phyloP scores from a whole-genome alignment of 495 filamentous ascomycete species.

The Lindgomyces ingoldianus region DNA sequence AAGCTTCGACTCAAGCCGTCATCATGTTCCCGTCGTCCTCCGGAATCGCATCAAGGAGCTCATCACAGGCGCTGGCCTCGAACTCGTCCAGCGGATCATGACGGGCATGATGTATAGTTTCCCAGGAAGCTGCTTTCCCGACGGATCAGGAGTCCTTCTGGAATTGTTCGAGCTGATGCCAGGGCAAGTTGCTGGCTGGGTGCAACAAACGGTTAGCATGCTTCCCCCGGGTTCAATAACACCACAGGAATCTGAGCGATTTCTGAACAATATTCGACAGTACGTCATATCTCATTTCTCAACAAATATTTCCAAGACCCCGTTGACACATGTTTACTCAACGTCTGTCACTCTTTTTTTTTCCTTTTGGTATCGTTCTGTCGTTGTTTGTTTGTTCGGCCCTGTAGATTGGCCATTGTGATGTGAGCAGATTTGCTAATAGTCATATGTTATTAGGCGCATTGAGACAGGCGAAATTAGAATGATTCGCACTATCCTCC shows the following conservation, averaged over 20 bases:
- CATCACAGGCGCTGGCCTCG: slow-evolving; percentile 68
- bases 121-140: slow-evolving; percentile 89
- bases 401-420: too few relatives aligned
- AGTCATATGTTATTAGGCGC: slow-evolving; percentile 39
- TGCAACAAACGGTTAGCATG: slow-evolving; percentile 78
- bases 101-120: slow-evolving; percentile 99
- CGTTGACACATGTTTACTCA: not conserved
- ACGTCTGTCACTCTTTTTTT: not conserved
- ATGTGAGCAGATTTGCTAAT: not conserved
- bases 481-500: slow-evolving; percentile 79
- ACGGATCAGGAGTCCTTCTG: slow-evolving; percentile 89
- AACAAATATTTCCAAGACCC: not conserved
- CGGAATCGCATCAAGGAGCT: slow-evolving; percentile 68
- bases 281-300: not conserved
- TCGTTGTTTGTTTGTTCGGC: not conserved
- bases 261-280: slow-evolving; percentile 50
- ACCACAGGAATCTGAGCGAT: slow-evolving; percentile 53
- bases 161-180: slow-evolving; percentile 86
- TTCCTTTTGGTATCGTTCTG: not conserved
- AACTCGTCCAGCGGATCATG: slow-evolving; percentile 78
- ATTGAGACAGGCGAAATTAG: slow-evolving; percentile 72
- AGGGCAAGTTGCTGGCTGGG: slow-evolving; percentile 71
- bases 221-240: slow-evolving; percentile 80
- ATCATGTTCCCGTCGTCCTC: slow-evolving; percentile 45
- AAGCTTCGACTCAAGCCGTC: slow-evolving; percentile 53